A percentile compares a stretch with the other conserved stretches of the same genome.
Conservation (phyloP, 129 eudicot species). For the Helichrysum umbraculigerum region DNA sequence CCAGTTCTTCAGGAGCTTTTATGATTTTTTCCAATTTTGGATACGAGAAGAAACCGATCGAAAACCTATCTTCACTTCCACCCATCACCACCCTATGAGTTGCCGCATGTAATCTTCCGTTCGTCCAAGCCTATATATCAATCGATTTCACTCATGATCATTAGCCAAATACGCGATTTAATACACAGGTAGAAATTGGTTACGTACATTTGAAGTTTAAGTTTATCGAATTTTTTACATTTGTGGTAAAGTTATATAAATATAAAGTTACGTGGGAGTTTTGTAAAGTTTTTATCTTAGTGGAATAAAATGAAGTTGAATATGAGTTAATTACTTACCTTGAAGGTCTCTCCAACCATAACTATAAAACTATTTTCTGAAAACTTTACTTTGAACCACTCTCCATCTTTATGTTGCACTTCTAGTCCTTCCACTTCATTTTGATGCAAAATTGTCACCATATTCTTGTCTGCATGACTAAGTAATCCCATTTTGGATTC, state of each 20-base stretch:
- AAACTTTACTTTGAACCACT: conserved; percentile 56
- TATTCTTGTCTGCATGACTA: conserved; percentile 68
- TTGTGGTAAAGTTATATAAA: neutral
- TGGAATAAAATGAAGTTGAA: conserved; percentile 3
- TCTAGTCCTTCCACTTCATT: conserved; percentile 61
- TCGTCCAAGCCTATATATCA: conserved; percentile 56
- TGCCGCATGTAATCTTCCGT: conserved; percentile 53
- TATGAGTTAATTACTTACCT: conserved; percentile 37
- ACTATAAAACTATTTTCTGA: conserved; percentile 54
- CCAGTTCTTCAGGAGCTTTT: conserved; percentile 57
- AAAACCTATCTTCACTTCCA: conserved; percentile 45
- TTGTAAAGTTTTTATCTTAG: neutral
- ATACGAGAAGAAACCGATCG: conserved; percentile 49
- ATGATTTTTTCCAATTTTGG: conserved; percentile 41
- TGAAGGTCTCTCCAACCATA: conserved; percentile 67
- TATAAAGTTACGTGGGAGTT: neutral
- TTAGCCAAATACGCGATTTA: neutral
- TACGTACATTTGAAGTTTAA: no score
- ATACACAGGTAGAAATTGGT: no score
- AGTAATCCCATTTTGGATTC: conserved; percentile 55
- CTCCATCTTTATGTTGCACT: conserved; percentile 54
- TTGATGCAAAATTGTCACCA: conserved; percentile 61
- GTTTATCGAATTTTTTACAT: no score
- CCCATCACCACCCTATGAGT: conserved; percentile 56
- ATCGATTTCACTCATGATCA: neutral